A percentile compares a stretch with the other conserved stretches of the same genome.
These are phyloP conservation scores for Tylopilus rubrobrunneus DNA, from an alignment of 768 basidiomycete genomes.

Conservation along the genomic window DNA sequence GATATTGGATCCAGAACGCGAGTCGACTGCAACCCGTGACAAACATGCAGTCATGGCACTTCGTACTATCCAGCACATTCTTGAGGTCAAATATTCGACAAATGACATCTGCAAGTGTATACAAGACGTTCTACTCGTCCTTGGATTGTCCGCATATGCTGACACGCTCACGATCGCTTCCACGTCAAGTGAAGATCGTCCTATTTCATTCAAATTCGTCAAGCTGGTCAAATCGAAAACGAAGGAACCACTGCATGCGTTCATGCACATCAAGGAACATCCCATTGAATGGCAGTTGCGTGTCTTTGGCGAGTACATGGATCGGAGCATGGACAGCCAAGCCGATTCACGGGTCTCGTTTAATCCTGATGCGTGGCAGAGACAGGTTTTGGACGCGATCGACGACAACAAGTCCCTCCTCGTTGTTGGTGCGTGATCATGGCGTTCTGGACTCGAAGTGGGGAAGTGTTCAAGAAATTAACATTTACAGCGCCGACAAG, in stretches of 20 bases:
- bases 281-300: slow-evolving; percentile 65
- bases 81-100: slow-evolving; percentile 31
- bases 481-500: slow-evolving; percentile 54
- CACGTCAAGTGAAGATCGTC: slow-evolving; percentile 21
- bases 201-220: slow-evolving; percentile 48
- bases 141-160: slow-evolving; percentile 47
- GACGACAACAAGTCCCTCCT: slow-evolving; percentile 58
- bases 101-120: slow-evolving; percentile 33
- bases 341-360: slow-evolving; percentile 57
- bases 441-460: too few species aligned
- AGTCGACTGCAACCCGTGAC: slow-evolving; percentile 40
- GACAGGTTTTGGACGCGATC: slow-evolving; percentile 59
- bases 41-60: slow-evolving; percentile 44
- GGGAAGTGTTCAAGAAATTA: too few species aligned
- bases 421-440: slow-evolving; percentile 49
- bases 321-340: slow-evolving; percentile 63
- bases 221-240: slow-evolving; percentile 51
- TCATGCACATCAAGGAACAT: slow-evolving; percentile 54
- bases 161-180: slow-evolving; percentile 14
- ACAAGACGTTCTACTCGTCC: slow-evolving; percentile 35
- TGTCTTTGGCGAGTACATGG: slow-evolving; percentile 70
- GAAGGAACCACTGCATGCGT: slow-evolving; percentile 38
- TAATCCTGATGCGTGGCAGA: slow-evolving; percentile 69
- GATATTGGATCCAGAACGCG: slow-evolving; percentile 43
- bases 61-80: slow-evolving; percentile 44